Conservation (phyloP, 2,329 filamentous ascomycete species). For the Alternaria brassicicola region DNA sequence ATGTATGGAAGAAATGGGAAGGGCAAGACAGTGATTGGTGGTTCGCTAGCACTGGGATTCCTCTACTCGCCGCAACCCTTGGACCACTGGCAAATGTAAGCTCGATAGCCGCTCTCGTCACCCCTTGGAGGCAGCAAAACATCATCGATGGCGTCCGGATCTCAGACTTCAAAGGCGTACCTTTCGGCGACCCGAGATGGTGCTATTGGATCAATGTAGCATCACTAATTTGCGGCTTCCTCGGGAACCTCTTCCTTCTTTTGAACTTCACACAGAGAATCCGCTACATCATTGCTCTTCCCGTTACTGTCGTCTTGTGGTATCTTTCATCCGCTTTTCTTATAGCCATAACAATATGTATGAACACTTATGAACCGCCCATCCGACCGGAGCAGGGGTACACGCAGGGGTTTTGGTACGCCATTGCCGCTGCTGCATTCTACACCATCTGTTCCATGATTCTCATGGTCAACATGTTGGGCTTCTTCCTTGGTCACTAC, state of each 20-base stretch:
- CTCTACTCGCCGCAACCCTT: constrained; percentile 79
- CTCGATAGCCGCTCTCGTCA: constrained; percentile 84
- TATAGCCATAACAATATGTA: constrained; percentile 69
- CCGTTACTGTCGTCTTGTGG: constrained; percentile 84
- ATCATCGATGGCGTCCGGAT: constrained; percentile 55
- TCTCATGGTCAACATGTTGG: constrained; percentile 79
- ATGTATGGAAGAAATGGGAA: constrained; percentile 20
- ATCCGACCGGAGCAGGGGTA: constrained; percentile 59
- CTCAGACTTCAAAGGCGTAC: constrained; percentile 61
- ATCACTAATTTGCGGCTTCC: constrained; percentile 75
- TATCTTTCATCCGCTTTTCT: constrained; percentile 66
- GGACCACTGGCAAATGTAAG: constrained; percentile 87
- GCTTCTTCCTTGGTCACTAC: constrained; percentile 77
- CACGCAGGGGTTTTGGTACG: constrained; percentile 89
- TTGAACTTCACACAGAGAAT: constrained; percentile 85
- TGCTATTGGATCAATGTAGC: constrained; percentile 76
- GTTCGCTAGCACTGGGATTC: constrained; percentile 49
- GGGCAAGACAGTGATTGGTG: constrained; percentile 44
- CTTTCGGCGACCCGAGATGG: constrained; percentile 73
- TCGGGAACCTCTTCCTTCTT: constrained; percentile 81
- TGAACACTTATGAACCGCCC: constrained; percentile 65
- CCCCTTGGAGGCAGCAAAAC: constrained; percentile 72
- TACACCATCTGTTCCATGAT: constrained; percentile 81
- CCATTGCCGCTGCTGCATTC: constrained; percentile 75
- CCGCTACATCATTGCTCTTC: constrained; percentile 80